Percentiles rank a stretch among this genome's conserved stretches.
Evolutionary conservation across 225 moss, liverwort and hornwort species (phyloP).

Genomic region (Marchantia paleacea): DNA sequence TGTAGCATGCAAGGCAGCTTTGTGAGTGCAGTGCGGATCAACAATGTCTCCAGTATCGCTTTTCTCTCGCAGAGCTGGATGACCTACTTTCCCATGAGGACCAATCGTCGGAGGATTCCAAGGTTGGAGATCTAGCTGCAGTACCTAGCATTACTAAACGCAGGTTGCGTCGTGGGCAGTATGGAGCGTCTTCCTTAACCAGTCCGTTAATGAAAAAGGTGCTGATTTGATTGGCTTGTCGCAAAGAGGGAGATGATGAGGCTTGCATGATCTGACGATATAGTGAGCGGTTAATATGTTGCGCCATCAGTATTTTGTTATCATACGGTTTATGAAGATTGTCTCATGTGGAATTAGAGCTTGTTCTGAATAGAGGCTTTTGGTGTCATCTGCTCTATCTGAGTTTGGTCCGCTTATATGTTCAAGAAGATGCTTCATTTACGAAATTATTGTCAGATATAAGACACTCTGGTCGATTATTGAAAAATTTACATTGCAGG

Average conservation of each 20-base stretch:
- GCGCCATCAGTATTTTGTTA: too few relatives aligned
- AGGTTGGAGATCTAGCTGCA: conserved; percentile 75
- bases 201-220: conserved; percentile 87
- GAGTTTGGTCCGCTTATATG: background rate
- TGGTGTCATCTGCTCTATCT: too few relatives aligned
- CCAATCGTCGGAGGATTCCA: conserved; percentile 49
- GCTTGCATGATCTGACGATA: background rate
- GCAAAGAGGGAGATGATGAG: conserved; percentile 3
- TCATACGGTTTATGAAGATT: too few relatives aligned
- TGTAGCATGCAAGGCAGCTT: conserved; percentile 86
- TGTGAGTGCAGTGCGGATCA: conserved; percentile 83
- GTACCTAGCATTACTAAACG: conserved; percentile 65
- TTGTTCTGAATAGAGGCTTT: too few relatives aligned
- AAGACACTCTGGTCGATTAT: background rate
- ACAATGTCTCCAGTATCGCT: conserved; percentile 77
- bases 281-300: background rate
- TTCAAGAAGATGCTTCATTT: background rate
- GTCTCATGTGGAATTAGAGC: too few relatives aligned
- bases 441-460: background rate
- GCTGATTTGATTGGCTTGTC: conserved; percentile 27
- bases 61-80: conserved; percentile 90
- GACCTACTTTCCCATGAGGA: conserved; percentile 60
- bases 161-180: conserved; percentile 69
- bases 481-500: conserved; percentile 38
- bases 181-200: conserved; percentile 55